Percentiles rank a stretch among this genome's conserved stretches.
These are phyloP conservation scores for Nakazawaea laoshanensis DNA, from an alignment of 805 yeast species.

Conservation along the genomic window DNA sequence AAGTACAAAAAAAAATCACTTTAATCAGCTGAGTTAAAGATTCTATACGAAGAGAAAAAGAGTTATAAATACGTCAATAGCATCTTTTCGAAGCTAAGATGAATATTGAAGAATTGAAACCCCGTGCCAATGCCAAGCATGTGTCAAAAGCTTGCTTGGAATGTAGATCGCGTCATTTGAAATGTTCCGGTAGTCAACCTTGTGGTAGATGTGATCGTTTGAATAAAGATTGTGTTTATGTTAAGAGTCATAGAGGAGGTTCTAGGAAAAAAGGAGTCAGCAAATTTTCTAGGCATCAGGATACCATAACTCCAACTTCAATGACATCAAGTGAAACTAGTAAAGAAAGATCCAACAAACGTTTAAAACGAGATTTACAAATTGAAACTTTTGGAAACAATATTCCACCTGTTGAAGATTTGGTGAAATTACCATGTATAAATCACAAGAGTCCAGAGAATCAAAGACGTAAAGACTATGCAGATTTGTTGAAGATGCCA, in stretches of 20 bases:
- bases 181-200: slow-evolving; percentile 42
- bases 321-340: too few relatives aligned
- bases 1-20: too few relatives aligned
- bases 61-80: too few relatives aligned
- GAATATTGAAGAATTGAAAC: neutral
- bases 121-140: slow-evolving; percentile 23
- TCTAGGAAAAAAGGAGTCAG: slow-evolving; percentile 41
- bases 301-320: too few relatives aligned
- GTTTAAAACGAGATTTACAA: too few relatives aligned
- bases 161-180: slow-evolving; percentile 41
- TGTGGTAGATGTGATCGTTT: slow-evolving; percentile 32
- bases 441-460: slow-evolving; percentile 6
- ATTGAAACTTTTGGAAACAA: neutral
- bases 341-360: too few relatives aligned
- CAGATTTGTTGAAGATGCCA: slow-evolving; percentile 11
- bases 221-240: slow-evolving; percentile 33
- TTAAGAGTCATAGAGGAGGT: slow-evolving; percentile 46
- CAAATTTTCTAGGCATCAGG: slow-evolving; percentile 10
- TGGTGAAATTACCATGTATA: slow-evolving; percentile 9
- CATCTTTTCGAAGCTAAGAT: too few relatives aligned
- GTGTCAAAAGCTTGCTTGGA: slow-evolving; percentile 42
- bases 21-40: too few relatives aligned
- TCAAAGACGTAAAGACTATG: slow-evolving; percentile 3
- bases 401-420: slow-evolving; percentile 10
- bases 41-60: too few relatives aligned